Evolutionary conservation across 495 filamentous ascomycete species (phyloP).

Genomic region (Talaromyces adpressus): DNA sequence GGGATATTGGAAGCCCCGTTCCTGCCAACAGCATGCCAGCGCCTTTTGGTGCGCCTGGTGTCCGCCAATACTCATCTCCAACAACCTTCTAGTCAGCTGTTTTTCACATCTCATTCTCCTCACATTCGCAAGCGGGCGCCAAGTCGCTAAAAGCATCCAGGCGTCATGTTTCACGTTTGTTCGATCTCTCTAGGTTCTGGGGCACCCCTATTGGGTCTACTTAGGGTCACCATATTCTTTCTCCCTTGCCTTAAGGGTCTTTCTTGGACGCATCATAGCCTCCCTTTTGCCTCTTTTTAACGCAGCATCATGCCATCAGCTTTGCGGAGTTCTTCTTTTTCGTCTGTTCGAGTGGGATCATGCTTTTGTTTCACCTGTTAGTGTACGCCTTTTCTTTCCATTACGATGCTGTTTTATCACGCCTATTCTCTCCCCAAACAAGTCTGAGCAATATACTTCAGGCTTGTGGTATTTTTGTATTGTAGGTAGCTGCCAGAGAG

Average conservation of each 20-base stretch:
- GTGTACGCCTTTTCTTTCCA: conserved; percentile 1
- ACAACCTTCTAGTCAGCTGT: conserved; percentile 23
- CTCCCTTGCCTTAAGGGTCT: not conserved
- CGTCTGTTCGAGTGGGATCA: conserved; percentile 1
- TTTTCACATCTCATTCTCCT: not conserved
- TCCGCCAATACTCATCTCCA: conserved; percentile 35
- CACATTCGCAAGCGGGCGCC: not conserved
- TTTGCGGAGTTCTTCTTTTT: conserved; percentile 7
- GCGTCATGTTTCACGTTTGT: conserved; percentile 6
- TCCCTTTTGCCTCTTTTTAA: conserved; percentile 4
- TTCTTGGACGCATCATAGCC: conserved; percentile 7
- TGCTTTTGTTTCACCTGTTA: conserved; percentile 3
- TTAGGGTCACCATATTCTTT: not conserved
- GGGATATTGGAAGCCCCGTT: conserved; percentile 46
- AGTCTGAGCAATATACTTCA: not conserved
- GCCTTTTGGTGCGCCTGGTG: conserved; percentile 30
- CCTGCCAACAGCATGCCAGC: conserved; percentile 34
- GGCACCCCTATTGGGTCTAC: not conserved
- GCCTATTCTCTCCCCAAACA: not conserved
- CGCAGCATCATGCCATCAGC: conserved; percentile 8
- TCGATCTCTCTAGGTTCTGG: not conserved
- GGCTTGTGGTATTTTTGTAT: conserved; percentile 5
- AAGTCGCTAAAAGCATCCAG: conserved; percentile 1
- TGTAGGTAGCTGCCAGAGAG: conserved; percentile 1
- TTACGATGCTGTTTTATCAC: not conserved